Evolutionary conservation across 192 early-diverging fungal genomes (phyloP), one percentile per base, ranked within the genome.

Genomic region (Backusella tarrabulga): DNA sequence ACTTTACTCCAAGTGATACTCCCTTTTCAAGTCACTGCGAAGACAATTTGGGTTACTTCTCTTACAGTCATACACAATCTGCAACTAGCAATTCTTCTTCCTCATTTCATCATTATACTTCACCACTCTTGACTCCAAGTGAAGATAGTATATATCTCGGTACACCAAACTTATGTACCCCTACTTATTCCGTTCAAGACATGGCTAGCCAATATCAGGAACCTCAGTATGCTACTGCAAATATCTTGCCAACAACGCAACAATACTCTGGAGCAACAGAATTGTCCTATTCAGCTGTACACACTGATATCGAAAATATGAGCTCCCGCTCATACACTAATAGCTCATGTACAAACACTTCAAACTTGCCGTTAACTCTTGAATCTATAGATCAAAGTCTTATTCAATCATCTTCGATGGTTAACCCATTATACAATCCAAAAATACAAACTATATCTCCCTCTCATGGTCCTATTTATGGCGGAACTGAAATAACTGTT

Each of bases 401-500:
- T 21, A 21, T 26, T 60, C 23, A 60, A 7, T 0, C 54, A 60
- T 26, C 21, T 26, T 26, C 23, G 7, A 6, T 21, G 7, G 21
- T 54, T n/a, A 21, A 19, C 52, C 19, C 21, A 12, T 8, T 26
- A 26, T 26, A 60, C 11, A 60, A 7, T 69, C 81, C 77, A 56
- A 77, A 67, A 52, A 91, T 97, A 35, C 87, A 87, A 35, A 81
- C 92, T 50, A 75, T 98, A 76, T 91, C 93, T 70, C 97, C 97
- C 4, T 85, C 87, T 38, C 88, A 93, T 63, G 97, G 95, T 11
- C 95, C 96, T 0, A 85, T 91, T 52, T 89, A 88, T 77, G 96
- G 96, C 69, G 97, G 97, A 5, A 87, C 92, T 15, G 93, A 93
- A 54, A 84, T 97, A 15, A 95, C 95, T 23, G 85, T 98, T 19